Percentiles rank a stretch among this genome's conserved stretches.
Evolutionary conservation across 129 eudicot species (phyloP).

Genomic region (Chrysanthemum lavandulifolium): DNA sequence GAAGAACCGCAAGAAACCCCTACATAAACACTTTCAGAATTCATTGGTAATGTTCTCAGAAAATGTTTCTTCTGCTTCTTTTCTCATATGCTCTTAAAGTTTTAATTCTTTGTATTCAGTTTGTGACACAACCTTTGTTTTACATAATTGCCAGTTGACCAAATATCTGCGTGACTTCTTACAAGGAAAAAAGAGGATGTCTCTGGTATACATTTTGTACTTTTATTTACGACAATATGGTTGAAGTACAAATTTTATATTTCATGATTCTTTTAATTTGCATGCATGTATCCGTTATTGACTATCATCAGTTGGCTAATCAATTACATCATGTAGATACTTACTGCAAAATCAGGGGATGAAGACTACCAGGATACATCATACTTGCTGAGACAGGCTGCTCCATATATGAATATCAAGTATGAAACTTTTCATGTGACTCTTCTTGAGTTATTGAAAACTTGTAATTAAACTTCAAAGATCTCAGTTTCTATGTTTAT

Average conservation of each 20-base stretch:
- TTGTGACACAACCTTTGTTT: constrained; percentile 13
- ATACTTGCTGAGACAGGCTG: constrained; percentile 74
- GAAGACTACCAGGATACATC: constrained; percentile 86
- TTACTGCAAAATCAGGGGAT: constrained; percentile 79
- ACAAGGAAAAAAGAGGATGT: constrained; percentile 92
- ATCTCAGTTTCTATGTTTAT: constrained; percentile 5
- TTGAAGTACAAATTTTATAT: constrained; percentile 10
- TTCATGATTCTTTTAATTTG: constrained; percentile 6
- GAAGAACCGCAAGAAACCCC: constrained; percentile 71
- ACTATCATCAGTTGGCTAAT: neutral
- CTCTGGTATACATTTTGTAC: constrained; percentile 51
- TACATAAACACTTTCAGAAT: constrained; percentile 77
- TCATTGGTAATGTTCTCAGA: constrained; percentile 57
- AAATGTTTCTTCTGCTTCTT: neutral
- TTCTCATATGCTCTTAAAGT: neutral
- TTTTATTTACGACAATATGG: neutral
- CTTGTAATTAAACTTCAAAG: neutral
- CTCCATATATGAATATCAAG: constrained; percentile 84
- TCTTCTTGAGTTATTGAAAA: neutral
- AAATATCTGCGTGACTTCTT: constrained; percentile 75
- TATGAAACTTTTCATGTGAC: constrained; percentile 11
- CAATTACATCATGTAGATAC: constrained; percentile 47
- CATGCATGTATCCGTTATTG: constrained; percentile 1
- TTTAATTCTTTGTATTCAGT: neutral
- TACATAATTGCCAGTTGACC: constrained; percentile 55